Evolutionary conservation across 2,329 filamentous ascomycete genomes (phyloP).

Genomic region (Aspergillus aculeatinus): DNA sequence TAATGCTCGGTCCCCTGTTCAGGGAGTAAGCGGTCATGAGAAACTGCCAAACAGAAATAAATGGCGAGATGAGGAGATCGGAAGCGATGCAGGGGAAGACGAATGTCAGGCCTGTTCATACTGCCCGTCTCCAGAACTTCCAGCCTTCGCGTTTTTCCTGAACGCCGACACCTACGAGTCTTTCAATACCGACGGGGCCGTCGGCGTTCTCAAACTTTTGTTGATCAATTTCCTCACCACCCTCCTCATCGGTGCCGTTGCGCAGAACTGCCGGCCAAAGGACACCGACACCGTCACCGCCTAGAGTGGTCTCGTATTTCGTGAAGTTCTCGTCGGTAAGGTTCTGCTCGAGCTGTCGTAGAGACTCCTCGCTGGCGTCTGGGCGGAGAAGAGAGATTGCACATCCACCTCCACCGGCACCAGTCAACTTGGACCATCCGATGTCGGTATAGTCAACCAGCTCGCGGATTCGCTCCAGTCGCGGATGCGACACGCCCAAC

Average conservation of each 20-base stretch:
- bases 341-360: conserved; percentile 64
- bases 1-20: conserved; percentile 2
- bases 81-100: not conserved
- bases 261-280: conserved; percentile 89
- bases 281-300: conserved; percentile 90
- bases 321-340: conserved; percentile 72
- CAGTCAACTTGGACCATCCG: conserved; percentile 96
- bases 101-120: not conserved
- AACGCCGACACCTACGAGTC: conserved; percentile 75
- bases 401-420: conserved; percentile 91
- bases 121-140: conserved; percentile 72
- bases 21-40: conserved; percentile 4
- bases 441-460: conserved; percentile 84
- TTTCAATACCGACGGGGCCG: conserved; percentile 81
- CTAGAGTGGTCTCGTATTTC: conserved; percentile 84
- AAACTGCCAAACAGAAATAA: not conserved
- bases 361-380: conserved; percentile 54
- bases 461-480: conserved; percentile 86
- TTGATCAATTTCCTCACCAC: conserved; percentile 88
- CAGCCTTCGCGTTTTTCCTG: conserved; percentile 72
- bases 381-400: conserved; percentile 87
- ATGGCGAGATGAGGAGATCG: not conserved
- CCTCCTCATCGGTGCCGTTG: conserved; percentile 77
- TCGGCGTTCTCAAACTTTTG: conserved; percentile 83
- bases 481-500: conserved; percentile 89